Conservation (phyloP, 2,329 filamentous ascomycete genomes). For the Diaporthe sp. region DNA sequence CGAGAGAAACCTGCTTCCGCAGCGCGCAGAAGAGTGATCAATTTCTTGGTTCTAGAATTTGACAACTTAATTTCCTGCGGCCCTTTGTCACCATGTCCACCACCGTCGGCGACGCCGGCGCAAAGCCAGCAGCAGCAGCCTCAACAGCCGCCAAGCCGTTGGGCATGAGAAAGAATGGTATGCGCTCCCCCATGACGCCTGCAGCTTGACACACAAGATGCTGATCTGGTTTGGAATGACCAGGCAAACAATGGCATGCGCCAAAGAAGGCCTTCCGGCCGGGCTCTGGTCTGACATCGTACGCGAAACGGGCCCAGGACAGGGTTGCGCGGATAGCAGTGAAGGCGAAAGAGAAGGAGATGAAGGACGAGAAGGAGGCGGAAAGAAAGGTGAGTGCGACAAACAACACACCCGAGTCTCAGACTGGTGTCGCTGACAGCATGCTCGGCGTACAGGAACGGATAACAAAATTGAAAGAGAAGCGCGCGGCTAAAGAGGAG, state of each 20-base stretch:
- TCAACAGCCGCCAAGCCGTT: conserved; percentile 55
- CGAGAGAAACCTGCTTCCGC: conserved; percentile 25
- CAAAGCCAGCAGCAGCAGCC: conserved; percentile 50
- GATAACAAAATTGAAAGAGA: conserved; percentile 86
- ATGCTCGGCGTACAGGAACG: conserved; percentile 68
- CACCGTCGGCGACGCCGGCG: conserved; percentile 49
- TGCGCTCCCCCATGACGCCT: conserved; percentile 43
- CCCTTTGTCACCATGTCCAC: conserved; percentile 59
- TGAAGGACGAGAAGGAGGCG: conserved; percentile 97
- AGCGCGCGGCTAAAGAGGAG: conserved; percentile 90
- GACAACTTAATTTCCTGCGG: conserved; percentile 33
- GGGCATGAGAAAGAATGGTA: conserved; percentile 90
- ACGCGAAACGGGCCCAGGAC: conserved; percentile 80
- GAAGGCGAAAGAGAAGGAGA: conserved; percentile 94
- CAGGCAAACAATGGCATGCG: conserved; percentile 96
- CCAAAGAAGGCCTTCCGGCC: conserved; percentile 89
- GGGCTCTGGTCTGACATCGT: conserved; percentile 81
- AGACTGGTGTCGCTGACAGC: conserved; percentile 35
- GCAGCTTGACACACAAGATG: neutral
- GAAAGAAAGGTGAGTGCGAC: conserved; percentile 77
- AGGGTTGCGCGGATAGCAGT: conserved; percentile 79
- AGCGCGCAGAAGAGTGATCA: neutral
- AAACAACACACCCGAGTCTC: conserved; percentile 25
- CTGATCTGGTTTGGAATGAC: conserved; percentile 33
- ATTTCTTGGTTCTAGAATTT: neutral